Evolutionary conservation across 192 early-diverging fungal genomes (phyloP).

Genomic region (Ramicandelaber brevisporus): DNA sequence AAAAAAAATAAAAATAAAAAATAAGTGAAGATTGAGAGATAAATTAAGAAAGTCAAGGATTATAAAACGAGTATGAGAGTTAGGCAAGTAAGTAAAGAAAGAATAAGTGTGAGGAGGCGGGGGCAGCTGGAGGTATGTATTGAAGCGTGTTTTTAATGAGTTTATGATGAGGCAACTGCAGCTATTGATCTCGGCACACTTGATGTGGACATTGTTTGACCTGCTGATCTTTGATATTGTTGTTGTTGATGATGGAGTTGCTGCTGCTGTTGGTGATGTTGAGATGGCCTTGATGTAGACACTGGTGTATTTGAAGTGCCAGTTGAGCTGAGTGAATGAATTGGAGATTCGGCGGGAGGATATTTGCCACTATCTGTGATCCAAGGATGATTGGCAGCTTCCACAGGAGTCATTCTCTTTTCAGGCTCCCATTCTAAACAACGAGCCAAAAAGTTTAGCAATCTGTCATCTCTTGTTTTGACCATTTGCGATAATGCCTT

Average conservation of each 20-base stretch:
- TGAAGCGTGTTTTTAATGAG: not conserved
- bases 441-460: slow-evolving; percentile 63
- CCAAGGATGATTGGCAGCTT: slow-evolving; percentile 68
- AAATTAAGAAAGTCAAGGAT: too few relatives aligned
- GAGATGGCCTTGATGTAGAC: not conserved
- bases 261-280: not conserved
- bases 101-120: not conserved
- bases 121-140: too few relatives aligned
- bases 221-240: not conserved
- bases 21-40: not conserved
- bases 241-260: not conserved
- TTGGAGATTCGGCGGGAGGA: too few relatives aligned
- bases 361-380: slow-evolving; percentile 28
- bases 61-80: not conserved
- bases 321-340: too few relatives aligned
- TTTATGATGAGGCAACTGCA: not conserved
- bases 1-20: not conserved
- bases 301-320: not conserved
- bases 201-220: not conserved
- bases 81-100: not conserved
- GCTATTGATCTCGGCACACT: not conserved
- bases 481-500: slow-evolving; percentile 50
- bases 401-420: slow-evolving; percentile 57
- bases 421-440: slow-evolving; percentile 82
- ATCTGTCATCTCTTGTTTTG: slow-evolving; percentile 42